Conservation (phyloP, 2,329 filamentous ascomycete genomes). For the Ophiobolus disseminans region DNA sequence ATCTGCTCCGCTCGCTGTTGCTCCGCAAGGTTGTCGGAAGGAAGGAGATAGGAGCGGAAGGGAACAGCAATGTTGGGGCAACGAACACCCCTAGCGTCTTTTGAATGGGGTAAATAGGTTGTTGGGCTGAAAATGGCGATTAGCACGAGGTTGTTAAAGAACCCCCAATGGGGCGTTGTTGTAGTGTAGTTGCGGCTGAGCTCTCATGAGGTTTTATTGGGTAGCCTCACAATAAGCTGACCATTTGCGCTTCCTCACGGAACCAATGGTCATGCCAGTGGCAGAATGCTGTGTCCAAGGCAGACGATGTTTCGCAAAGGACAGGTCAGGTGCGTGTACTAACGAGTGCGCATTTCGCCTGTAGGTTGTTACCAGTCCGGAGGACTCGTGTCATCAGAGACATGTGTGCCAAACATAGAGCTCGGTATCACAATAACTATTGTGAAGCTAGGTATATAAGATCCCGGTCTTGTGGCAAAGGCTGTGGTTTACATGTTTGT, state of each 20-base stretch:
- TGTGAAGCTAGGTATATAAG: background rate
- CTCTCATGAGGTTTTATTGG: slow-evolving; percentile 12
- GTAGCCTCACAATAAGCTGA: slow-evolving; percentile 21
- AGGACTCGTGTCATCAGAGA: background rate
- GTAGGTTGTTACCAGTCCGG: background rate
- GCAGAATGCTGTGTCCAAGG: background rate
- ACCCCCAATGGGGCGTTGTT: slow-evolving; percentile 1
- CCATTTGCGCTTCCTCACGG: background rate
- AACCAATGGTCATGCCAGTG: slow-evolving; percentile 4
- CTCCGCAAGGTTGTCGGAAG: too few species aligned
- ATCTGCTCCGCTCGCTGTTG: too few species aligned
- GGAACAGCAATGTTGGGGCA: too few species aligned
- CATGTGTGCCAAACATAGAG: background rate
- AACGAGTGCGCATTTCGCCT: background rate
- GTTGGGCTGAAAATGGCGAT: too few species aligned
- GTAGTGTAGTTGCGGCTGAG: slow-evolving; percentile 12
- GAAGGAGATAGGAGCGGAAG: too few species aligned
- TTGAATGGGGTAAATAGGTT: too few species aligned
- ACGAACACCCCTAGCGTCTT: too few species aligned
- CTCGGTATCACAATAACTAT: background rate
- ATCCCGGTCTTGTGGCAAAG: slow-evolving; percentile 4
- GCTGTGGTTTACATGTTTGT: background rate
- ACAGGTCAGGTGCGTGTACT: background rate
- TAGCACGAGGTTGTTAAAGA: slow-evolving; percentile 1
- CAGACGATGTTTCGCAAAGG: background rate